A percentile compares a stretch with the other conserved stretches of the same genome.
phyloP scores from a whole-genome alignment of 331 rosid genomes.

The Telfairia occidentalis region DNA sequence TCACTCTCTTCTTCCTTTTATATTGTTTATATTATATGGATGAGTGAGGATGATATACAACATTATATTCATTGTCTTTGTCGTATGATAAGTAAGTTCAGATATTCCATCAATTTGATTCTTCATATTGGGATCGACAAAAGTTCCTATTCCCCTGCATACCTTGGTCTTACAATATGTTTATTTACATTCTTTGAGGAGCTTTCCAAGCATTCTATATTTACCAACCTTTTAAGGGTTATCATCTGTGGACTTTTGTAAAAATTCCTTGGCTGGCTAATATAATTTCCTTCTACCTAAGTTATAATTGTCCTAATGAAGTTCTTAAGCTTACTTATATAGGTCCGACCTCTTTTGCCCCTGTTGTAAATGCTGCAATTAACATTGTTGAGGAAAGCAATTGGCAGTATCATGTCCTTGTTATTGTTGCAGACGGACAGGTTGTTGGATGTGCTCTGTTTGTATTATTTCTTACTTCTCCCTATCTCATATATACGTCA shows the following conservation, averaged over 20 bases:
- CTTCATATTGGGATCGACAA: neutral
- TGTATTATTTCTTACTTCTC: neutral
- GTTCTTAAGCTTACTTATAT: slow-evolving; percentile 14
- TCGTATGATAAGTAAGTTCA: neutral
- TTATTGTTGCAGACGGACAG: slow-evolving; percentile 98
- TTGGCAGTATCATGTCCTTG: slow-evolving; percentile 91
- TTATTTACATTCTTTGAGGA: neutral
- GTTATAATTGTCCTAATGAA: neutral
- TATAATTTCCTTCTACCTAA: neutral
- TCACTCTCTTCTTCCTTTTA: neutral
- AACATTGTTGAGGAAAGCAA: slow-evolving; percentile 67
- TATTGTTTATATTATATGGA: neutral
- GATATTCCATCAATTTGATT: neutral
- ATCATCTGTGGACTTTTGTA: neutral
- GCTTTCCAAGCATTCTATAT: neutral
- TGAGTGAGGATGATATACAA: neutral
- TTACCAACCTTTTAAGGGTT: neutral
- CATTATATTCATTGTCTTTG: neutral
- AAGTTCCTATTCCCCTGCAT: neutral
- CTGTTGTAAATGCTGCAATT: slow-evolving; percentile 75
- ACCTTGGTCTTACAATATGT: neutral
- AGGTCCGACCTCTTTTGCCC: slow-evolving; percentile 97
- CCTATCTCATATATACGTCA: neutral
- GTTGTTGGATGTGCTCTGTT: slow-evolving; percentile 29
- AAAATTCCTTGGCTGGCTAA: neutral